Conservation (phyloP, 2,329 filamentous ascomycete species). For the Scedosporium aurantiacum region DNA sequence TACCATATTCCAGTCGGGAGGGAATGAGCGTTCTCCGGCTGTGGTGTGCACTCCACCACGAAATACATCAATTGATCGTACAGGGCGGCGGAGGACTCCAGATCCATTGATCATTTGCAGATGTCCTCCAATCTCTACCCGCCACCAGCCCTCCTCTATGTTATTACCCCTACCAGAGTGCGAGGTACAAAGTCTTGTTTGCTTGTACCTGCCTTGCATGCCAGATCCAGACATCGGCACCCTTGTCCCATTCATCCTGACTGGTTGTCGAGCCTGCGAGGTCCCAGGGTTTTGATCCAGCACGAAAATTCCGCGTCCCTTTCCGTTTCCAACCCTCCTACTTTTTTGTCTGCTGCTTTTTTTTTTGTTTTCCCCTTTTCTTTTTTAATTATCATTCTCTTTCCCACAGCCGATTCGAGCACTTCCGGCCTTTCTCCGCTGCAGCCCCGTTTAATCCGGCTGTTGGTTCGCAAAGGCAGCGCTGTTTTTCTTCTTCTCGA, state of each 20-base stretch:
- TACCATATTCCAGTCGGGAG: too few species aligned
- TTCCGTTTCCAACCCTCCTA: neutral
- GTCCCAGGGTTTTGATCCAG: neutral
- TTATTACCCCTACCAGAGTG: neutral
- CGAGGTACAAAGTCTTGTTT: neutral
- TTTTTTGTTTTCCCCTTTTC: neutral
- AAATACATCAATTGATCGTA: too few species aligned
- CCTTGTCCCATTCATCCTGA: constrained; percentile 1
- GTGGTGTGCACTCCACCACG: too few species aligned
- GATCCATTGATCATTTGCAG: neutral
- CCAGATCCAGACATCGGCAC: neutral
- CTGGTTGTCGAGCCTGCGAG: neutral
- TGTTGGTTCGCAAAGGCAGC: too few species aligned
- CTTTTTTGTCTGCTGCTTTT: neutral
- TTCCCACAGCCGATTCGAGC: neutral
- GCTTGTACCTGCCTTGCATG: neutral
- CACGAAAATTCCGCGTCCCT: neutral
- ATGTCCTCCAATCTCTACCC: neutral
- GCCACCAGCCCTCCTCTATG: neutral
- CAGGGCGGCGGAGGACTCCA: too few species aligned
- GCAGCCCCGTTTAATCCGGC: neutral
- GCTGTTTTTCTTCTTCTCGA: too few species aligned
- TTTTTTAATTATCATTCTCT: neutral
- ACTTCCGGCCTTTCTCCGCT: neutral
- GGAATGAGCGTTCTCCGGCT: too few species aligned